These are phyloP conservation scores for Melocanna baccifera DNA, from an alignment of 176 grass and related monocot genomes.

Conservation along the genomic window DNA sequence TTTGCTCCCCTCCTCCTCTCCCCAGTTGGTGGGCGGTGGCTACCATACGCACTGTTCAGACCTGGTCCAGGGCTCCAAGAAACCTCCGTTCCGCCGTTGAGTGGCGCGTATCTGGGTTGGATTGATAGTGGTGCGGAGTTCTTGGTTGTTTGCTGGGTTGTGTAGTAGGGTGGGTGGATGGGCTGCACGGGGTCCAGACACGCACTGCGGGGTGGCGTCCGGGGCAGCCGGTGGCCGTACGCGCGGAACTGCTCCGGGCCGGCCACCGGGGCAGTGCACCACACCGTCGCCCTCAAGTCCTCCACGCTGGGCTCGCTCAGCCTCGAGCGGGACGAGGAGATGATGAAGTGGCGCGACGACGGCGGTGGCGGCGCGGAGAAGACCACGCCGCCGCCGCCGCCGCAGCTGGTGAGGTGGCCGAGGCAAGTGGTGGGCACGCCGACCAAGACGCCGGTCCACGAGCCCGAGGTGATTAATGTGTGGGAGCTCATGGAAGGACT, in stretches of 20 bases:
- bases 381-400: background rate
- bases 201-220: conserved; percentile 41
- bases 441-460: conserved; percentile 49
- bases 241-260: conserved; percentile 47
- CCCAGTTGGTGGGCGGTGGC: background rate
- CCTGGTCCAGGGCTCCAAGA: background rate
- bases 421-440: conserved; percentile 49
- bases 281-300: conserved; percentile 73
- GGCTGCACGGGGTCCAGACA: conserved; percentile 86
- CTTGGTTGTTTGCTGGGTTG: conserved; percentile 5
- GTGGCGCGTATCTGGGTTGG: background rate
- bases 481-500: conserved; percentile 99
- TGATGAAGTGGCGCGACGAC: conserved; percentile 56
- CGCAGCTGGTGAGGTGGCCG: conserved; percentile 41
- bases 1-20: background rate
- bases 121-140: background rate
- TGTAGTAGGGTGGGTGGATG: conserved; percentile 19
- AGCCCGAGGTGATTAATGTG: conserved; percentile 86
- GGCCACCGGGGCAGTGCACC: conserved; percentile 9
- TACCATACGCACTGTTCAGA: background rate
- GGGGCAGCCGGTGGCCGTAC: conserved; percentile 38
- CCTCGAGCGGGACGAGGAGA: conserved; percentile 66
- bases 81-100: conserved; percentile 10
- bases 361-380: background rate
- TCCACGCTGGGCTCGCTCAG: conserved; percentile 74